Evolutionary conservation across 192 early-diverging fungal species (phyloP).

Genomic region (Rhizophlyctis rosea): DNA sequence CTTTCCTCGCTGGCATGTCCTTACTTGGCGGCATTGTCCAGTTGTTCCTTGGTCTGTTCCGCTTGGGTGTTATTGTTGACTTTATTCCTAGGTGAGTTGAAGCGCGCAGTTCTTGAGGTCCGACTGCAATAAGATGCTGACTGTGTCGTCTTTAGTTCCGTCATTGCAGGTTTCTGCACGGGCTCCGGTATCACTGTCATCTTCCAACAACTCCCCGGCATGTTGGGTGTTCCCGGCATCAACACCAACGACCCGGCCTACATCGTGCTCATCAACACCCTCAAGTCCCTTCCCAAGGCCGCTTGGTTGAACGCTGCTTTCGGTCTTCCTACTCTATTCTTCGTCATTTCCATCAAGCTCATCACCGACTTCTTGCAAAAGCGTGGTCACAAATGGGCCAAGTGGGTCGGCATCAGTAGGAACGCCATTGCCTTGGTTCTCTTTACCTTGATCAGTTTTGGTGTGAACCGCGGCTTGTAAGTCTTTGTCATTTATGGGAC

Average conservation of each 20-base stretch:
- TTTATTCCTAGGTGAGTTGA: conserved; percentile 85
- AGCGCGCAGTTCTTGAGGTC: no score
- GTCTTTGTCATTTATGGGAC: no score
- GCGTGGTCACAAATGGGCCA: conserved; percentile 35
- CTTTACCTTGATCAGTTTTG: conserved; percentile 67
- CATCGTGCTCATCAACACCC: conserved; percentile 70
- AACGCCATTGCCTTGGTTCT: conserved; percentile 75
- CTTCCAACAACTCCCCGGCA: conserved; percentile 73
- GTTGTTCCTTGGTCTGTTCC: conserved; percentile 69
- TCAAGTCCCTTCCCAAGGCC: conserved; percentile 36
- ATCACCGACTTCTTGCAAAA: conserved; percentile 5
- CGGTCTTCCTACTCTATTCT: conserved; percentile 48
- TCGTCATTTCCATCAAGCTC: conserved; percentile 40
- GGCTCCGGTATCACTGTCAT: conserved; percentile 79
- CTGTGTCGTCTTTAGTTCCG: no score
- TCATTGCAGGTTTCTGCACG: conserved; percentile 84
- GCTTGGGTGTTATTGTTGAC: conserved; percentile 82
- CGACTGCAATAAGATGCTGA: no score
- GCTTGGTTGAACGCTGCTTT: conserved; percentile 59
- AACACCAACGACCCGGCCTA: conserved; percentile 69
- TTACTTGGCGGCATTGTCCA: conserved; percentile 73
- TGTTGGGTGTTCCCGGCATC: conserved; percentile 73
- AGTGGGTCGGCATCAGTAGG: conserved; percentile 68
- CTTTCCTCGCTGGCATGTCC: conserved; percentile 58
- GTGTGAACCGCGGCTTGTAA: conserved; percentile 53